phyloP scores from a whole-genome alignment of 108 stramenopile species.

The Stephanodiscus triporus region DNA sequence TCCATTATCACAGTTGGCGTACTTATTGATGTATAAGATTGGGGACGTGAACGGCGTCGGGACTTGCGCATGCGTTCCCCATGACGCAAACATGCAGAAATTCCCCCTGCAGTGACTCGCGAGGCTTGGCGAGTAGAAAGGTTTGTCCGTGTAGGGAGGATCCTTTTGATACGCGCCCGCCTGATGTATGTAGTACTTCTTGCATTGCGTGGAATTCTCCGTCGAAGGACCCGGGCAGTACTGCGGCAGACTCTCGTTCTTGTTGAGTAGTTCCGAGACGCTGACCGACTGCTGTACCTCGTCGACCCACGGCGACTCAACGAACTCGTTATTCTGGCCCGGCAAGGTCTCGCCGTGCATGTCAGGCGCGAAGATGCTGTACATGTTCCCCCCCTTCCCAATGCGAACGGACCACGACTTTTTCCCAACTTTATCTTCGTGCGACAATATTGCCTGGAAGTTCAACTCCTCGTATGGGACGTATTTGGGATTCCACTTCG shows the following conservation, averaged over 20 bases:
- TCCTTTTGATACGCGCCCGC: slow-evolving; percentile 29
- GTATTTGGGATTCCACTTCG: slow-evolving; percentile 12
- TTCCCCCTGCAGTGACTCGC: slow-evolving; percentile 27
- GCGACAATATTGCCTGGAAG: slow-evolving; percentile 22
- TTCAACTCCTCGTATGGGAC: slow-evolving; percentile 5
- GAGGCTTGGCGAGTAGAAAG: slow-evolving; percentile 22
- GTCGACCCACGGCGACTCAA: slow-evolving; percentile 21
- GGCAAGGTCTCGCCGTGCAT: slow-evolving; percentile 36
- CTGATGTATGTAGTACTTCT: slow-evolving; percentile 25
- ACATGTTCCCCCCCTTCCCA: slow-evolving; percentile 35
- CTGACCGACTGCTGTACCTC: slow-evolving; percentile 31
- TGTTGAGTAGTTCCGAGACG: slow-evolving; percentile 8
- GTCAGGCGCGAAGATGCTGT: slow-evolving; percentile 7
- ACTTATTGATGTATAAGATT: slow-evolving; percentile 28
- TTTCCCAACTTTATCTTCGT: slow-evolving; percentile 10
- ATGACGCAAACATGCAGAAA: slow-evolving; percentile 17
- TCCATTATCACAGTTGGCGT: slow-evolving; percentile 30
- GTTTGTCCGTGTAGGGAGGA: slow-evolving; percentile 4
- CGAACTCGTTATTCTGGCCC: slow-evolving; percentile 25
- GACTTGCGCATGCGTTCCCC: slow-evolving; percentile 33
- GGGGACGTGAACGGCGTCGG: slow-evolving; percentile 17
- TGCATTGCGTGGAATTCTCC: not conserved
- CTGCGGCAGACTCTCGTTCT: not conserved
- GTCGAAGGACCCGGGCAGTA: not conserved
- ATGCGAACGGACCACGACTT: slow-evolving; percentile 29